Percentiles rank a stretch among this genome's conserved stretches.
These are phyloP conservation scores for Cucumis cinereus DNA, from an alignment of 306 rosid genomes.

Conservation along the genomic window DNA sequence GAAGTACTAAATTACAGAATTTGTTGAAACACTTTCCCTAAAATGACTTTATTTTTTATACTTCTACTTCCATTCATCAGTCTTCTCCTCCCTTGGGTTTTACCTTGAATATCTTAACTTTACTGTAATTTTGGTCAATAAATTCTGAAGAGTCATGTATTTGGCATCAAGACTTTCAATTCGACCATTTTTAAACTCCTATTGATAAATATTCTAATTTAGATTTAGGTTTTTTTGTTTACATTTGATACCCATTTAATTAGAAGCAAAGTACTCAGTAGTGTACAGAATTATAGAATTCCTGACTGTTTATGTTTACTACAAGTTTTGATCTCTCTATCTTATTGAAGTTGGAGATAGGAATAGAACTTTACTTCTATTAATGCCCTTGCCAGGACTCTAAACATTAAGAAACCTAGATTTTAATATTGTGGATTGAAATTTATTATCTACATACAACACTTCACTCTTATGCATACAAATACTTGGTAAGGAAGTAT, in stretches of 20 bases:
- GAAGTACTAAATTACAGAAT: conserved; percentile 5
- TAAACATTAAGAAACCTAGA: background rate
- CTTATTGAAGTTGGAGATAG: background rate
- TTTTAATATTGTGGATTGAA: background rate
- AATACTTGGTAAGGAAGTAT: background rate
- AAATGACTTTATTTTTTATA: background rate
- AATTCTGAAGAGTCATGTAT: background rate
- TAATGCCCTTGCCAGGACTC: background rate
- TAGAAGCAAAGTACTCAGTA: background rate
- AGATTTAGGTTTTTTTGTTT: background rate
- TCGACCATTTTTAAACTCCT: background rate
- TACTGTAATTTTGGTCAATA: background rate
- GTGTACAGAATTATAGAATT: background rate
- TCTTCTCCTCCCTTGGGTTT: background rate
- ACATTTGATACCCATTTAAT: background rate
- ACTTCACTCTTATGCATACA: background rate
- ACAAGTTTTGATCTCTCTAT: background rate
- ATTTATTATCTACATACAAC: background rate
- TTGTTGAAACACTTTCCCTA: background rate
- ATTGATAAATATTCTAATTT: background rate
- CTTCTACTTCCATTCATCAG: background rate
- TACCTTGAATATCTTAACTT: background rate
- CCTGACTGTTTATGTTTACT: background rate
- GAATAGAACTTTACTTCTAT: background rate
- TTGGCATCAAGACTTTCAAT: background rate